phyloP scores from a whole-genome alignment of 225 moss, liverwort and hornwort species.

The Bryoerythrophyllum caledonicum region DNA sequence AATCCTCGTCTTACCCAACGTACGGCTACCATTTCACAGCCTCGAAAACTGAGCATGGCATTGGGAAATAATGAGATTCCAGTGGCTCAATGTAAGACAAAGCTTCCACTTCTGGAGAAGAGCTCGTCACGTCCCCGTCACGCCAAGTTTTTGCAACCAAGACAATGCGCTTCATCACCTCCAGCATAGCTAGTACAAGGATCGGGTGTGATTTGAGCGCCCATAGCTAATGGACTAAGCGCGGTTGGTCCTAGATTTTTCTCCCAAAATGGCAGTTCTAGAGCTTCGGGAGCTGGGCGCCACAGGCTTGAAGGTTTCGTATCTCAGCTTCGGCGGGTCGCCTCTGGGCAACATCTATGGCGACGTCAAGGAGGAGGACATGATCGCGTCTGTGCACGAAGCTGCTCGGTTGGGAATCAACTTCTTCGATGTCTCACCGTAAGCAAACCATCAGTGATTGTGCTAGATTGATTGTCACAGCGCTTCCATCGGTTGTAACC shows the following conservation, averaged over 20 bases:
- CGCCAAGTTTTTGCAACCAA: not conserved
- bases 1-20: not conserved
- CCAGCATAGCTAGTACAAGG: not conserved
- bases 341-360: slow-evolving; percentile 59
- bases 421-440: slow-evolving; percentile 86
- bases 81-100: not conserved
- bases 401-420: slow-evolving; percentile 74
- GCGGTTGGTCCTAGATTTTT: not conserved
- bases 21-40: not conserved
- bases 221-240: not conserved
- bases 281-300: slow-evolving; percentile 40
- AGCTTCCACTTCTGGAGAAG: not conserved
- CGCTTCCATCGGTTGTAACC: not conserved
- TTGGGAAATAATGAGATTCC: not conserved
- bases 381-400: slow-evolving; percentile 56
- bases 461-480: no score
- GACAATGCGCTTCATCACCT: not conserved
- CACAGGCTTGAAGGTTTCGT: slow-evolving; percentile 45
- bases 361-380: slow-evolving; percentile 38
- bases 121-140: not conserved
- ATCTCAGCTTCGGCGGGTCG: slow-evolving; percentile 50
- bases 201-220: not conserved
- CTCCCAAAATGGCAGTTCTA: slow-evolving; percentile 25
- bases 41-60: not conserved
- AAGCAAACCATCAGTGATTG: not conserved